Evolutionary conservation across 129 eudicot genomes (phyloP), one percentile per base, ranked within the genome.

Genomic region (Artemisia argyi): DNA sequence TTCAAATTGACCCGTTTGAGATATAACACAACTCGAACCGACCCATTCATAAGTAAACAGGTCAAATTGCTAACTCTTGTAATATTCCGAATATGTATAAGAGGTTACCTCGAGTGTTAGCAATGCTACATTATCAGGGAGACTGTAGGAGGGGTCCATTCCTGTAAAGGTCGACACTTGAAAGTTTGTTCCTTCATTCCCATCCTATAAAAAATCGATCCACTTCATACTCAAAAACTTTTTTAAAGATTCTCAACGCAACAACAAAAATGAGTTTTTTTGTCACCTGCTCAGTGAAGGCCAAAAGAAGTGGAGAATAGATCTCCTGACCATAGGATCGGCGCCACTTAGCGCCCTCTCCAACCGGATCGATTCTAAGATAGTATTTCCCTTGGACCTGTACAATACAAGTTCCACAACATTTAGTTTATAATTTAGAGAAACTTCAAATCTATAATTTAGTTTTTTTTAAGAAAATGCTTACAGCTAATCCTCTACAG

Each of bases 261-360:
- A n/a, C n/a, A n/a, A n/a, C n/a, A n/a, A n/a, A n/a, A n/a, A n/a
- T n/a, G n/a, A n/a, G n/a, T n/a, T n/a, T 20, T 20, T 20, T 1
- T 62, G n/a, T 78, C 77, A 94, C 99, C 93, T 94, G 91, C 74
- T 90, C 97, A 52, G 91, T 39, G 79, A 95, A 90, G 58, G 99
- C 99, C 81, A 95, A 81, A 48, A 95, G 91, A 71, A 95, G 78
- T 18, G 99, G 97, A 52, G 99, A 95, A 69, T 90, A 95, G 78
- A 91, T 85, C 79, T 95, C 94, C 80, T 95, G 99, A 74, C 97
- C 97, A 47, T 79, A 82, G 0, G 97, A 77, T 15, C 99, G 83
- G 5, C 99, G 96, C 99, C 99, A 95, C 85, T 84, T 88, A 32
- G 99, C 92, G 32, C 99, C 99, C 79, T 88, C 97, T 71, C 99